Percentiles rank a stretch among this genome's conserved stretches.
Evolutionary conservation across 371 early-diverging fungal species (phyloP).

Genomic region (Rhizomucor pusillus): DNA sequence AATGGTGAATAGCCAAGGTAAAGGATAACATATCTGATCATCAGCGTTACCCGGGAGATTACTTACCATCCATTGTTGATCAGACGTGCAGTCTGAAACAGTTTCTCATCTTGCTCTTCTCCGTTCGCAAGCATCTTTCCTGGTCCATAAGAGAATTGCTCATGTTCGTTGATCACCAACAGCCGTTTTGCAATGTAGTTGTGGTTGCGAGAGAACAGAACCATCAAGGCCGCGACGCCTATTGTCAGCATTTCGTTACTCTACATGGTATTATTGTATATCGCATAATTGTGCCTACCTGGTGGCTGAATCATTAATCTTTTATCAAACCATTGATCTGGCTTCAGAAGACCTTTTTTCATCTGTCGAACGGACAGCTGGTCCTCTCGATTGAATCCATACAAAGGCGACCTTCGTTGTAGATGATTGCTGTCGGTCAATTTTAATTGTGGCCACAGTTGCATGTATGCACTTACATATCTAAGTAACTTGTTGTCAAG

Average conservation of each 20-base stretch:
- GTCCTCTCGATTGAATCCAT: constrained; percentile 38
- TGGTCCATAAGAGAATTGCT: constrained; percentile 34
- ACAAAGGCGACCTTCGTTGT: constrained; percentile 42
- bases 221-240: constrained; percentile 41
- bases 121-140: constrained; percentile 16
- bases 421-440: too few relatives aligned
- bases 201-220: constrained; percentile 54
- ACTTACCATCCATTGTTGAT: constrained; percentile 45
- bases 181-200: constrained; percentile 50
- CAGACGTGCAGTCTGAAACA: constrained; percentile 54
- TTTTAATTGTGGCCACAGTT: too few relatives aligned
- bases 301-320: constrained; percentile 49
- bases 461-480: constrained; percentile 26
- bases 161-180: constrained; percentile 41
- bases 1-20: too few relatives aligned
- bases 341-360: constrained; percentile 42
- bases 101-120: constrained; percentile 44
- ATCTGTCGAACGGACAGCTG: constrained; percentile 41
- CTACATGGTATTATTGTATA: neutral
- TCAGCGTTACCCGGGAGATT: neutral
- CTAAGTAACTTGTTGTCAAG: constrained; percentile 46
- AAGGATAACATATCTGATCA: too few relatives aligned
- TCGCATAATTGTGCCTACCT: constrained; percentile 15
- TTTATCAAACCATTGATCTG: constrained; percentile 52
- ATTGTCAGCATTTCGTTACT: neutral